A percentile compares a stretch with the other conserved stretches of the same genome.
phyloP scores from a whole-genome alignment of 108 stramenopile genomes.

The Ochromonas danica region DNA sequence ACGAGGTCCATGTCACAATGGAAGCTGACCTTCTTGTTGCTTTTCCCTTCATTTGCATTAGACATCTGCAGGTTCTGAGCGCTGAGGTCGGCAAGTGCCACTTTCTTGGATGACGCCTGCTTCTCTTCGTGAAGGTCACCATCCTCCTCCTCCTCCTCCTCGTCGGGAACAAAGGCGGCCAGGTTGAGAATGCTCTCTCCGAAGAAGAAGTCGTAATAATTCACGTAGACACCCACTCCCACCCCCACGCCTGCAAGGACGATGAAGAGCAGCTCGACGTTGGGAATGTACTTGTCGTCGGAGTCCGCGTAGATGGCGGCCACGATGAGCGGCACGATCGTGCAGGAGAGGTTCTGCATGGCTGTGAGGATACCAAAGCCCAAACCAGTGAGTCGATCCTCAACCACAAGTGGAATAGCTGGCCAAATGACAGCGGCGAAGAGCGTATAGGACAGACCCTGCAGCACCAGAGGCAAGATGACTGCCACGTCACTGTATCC shows the following conservation, averaged over 20 bases:
- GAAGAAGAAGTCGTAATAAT: constrained; percentile 41
- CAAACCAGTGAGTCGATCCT: constrained; percentile 50
- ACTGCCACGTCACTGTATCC: constrained; percentile 43
- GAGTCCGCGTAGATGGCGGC: constrained; percentile 39
- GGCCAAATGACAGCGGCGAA: constrained; percentile 71
- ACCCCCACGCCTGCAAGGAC: constrained; percentile 49
- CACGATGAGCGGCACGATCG: constrained; percentile 59
- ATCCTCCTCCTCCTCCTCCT: too few relatives aligned
- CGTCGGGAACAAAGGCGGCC: too few relatives aligned
- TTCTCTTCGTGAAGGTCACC: too few relatives aligned
- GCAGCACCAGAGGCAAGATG: constrained; percentile 54
- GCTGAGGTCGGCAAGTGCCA: too few relatives aligned
- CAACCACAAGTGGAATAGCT: constrained; percentile 60
- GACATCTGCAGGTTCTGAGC: too few relatives aligned
- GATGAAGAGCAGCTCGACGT: constrained; percentile 62
- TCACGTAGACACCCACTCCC: constrained; percentile 51
- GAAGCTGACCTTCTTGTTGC: too few relatives aligned
- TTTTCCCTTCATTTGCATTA: too few relatives aligned
- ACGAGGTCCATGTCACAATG: too few relatives aligned
- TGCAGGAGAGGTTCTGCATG: constrained; percentile 62
- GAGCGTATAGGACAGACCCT: constrained; percentile 61
- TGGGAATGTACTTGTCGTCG: constrained; percentile 53
- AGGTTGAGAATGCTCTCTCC: neutral
- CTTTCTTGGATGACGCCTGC: too few relatives aligned
- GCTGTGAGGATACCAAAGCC: constrained; percentile 64